Percentiles rank a stretch among this genome's conserved stretches.
phyloP scores from a whole-genome alignment of 139 green algal species.

The Monoraphidium neglectum region DNA sequence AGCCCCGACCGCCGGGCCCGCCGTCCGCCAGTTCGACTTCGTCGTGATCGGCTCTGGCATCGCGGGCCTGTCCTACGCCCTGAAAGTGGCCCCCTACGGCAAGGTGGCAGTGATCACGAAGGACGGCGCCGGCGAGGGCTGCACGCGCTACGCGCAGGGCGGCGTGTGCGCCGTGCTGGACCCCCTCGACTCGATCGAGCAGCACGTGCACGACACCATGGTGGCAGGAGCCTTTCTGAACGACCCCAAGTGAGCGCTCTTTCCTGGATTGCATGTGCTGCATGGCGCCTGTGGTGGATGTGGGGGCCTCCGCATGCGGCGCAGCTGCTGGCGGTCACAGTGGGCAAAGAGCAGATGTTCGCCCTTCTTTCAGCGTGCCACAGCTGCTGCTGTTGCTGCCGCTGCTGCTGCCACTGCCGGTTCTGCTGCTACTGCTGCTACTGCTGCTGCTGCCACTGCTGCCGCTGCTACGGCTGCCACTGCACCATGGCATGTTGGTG shows the following conservation, averaged over 20 bases:
- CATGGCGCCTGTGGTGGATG: too few relatives aligned
- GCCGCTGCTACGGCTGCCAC: too few relatives aligned
- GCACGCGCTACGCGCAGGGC: constrained; percentile 90
- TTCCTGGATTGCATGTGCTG: too few relatives aligned
- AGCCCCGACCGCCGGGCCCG: not conserved
- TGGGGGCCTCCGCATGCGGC: too few relatives aligned
- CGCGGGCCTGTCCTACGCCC: constrained; percentile 93
- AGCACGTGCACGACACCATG: constrained; percentile 93
- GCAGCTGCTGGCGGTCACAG: too few relatives aligned
- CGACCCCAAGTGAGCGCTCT: constrained; percentile 73
- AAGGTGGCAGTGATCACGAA: constrained; percentile 96
- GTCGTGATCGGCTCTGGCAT: constrained; percentile 95
- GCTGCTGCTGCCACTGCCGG: too few relatives aligned
- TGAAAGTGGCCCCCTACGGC: constrained; percentile 92
- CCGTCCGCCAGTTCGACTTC: constrained; percentile 79
- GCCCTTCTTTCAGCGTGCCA: too few relatives aligned
- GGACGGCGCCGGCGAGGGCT: constrained; percentile 74
- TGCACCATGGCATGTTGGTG: too few relatives aligned
- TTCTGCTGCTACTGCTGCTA: too few relatives aligned
- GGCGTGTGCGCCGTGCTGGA: constrained; percentile 95
- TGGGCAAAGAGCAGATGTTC: too few relatives aligned
- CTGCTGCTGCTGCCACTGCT: too few relatives aligned
- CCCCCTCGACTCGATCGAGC: constrained; percentile 76
- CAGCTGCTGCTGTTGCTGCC: too few relatives aligned
- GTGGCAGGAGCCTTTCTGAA: constrained; percentile 85